These are phyloP conservation scores for Williopsis jadinii DNA, from an alignment of 1,139 yeast species.

Conservation along the genomic window DNA sequence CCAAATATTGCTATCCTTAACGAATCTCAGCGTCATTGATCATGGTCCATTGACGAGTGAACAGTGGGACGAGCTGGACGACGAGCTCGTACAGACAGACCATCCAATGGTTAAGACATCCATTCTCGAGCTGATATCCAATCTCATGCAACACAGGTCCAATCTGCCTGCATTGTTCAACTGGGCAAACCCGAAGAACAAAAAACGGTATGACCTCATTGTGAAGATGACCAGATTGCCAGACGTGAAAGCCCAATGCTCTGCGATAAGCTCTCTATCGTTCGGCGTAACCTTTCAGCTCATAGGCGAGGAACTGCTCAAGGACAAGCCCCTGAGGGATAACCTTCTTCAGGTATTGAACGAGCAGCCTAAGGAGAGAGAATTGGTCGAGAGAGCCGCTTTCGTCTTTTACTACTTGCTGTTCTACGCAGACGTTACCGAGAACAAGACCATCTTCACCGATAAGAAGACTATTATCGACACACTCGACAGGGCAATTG, in stretches of 20 bases:
- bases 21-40: constrained; percentile 17
- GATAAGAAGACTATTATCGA: constrained; percentile 1
- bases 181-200: constrained; percentile 10
- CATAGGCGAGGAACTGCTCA: constrained; percentile 12
- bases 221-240: constrained; percentile 13
- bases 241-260: constrained; percentile 19
- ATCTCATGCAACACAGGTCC: constrained; percentile 16
- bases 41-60: constrained; percentile 9
- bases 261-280: constrained; percentile 19
- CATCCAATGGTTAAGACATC: constrained; percentile 14
- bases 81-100: constrained; percentile 8
- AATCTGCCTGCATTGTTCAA: constrained; percentile 17
- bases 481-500: constrained; percentile 4
- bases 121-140: constrained; percentile 18
- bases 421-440: constrained; percentile 9
- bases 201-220: constrained; percentile 15
- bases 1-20: constrained; percentile 15
- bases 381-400: constrained; percentile 33
- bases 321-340: constrained; percentile 3
- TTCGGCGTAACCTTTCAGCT: constrained; percentile 15
- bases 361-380: constrained; percentile 11
- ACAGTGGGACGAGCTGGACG: constrained; percentile 20
- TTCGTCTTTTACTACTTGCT: constrained; percentile 25
- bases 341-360: constrained; percentile 6
- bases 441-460: neutral